Evolutionary conservation across 768 basidiomycete species (phyloP).

Genomic region (Favolaschia claudopus): DNA sequence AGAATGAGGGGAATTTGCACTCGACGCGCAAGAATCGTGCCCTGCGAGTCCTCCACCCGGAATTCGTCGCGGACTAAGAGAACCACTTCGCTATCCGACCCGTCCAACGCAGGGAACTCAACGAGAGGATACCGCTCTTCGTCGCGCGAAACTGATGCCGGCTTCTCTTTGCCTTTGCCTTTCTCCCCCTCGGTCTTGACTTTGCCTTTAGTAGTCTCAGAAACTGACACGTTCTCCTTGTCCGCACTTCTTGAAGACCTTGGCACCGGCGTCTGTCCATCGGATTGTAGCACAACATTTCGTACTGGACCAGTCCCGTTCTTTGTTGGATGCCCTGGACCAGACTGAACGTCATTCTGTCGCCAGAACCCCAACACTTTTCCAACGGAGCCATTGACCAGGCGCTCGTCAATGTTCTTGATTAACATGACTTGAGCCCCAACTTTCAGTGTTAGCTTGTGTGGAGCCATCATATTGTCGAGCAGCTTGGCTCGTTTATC

Average conservation of each 20-base stretch:
- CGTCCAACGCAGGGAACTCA: conserved; percentile 46
- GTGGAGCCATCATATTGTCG: conserved; percentile 67
- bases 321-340: conserved; percentile 20
- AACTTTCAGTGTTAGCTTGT: conserved; percentile 59
- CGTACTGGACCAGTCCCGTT: conserved; percentile 32
- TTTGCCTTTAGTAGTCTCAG: conserved; percentile 44
- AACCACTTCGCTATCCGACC: conserved; percentile 47
- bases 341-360: conserved; percentile 21
- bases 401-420: conserved; percentile 77
- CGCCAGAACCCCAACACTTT: conserved; percentile 66
- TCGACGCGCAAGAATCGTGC: conserved; percentile 52
- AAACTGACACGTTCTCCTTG: conserved; percentile 54
- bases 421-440: conserved; percentile 73
- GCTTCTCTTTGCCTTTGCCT: conserved; percentile 35
- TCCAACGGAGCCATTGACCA: conserved; percentile 84
- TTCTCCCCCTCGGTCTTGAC: conserved; percentile 31
- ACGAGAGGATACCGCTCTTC: conserved; percentile 55
- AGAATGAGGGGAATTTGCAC: conserved; percentile 71
- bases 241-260: conserved; percentile 49
- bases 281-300: conserved; percentile 47
- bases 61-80: conserved; percentile 62
- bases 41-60: conserved; percentile 59
- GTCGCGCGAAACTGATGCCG: conserved; percentile 38
- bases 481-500: conserved; percentile 62
- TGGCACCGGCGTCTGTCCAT: conserved; percentile 47